A percentile compares a stretch with the other conserved stretches of the same genome.
Evolutionary conservation across 2,329 filamentous ascomycete species (phyloP).

Genomic region (Diaporthe helianthi): DNA sequence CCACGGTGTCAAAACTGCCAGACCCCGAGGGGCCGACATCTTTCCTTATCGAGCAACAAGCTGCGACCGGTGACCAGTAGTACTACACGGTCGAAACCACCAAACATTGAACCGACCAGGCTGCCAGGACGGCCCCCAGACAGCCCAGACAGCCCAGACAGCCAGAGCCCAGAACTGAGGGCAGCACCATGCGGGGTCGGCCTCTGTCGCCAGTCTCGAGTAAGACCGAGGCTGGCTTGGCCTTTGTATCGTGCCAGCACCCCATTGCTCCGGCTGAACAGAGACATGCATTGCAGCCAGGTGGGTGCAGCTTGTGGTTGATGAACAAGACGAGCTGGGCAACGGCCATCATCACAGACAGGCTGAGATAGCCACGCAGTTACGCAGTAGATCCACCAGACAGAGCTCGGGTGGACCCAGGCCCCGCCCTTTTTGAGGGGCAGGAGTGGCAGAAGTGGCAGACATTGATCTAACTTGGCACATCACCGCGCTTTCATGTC

Average conservation of each 20-base stretch:
- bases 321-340: neutral
- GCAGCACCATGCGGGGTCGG: slow-evolving; percentile 15
- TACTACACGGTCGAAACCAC: slow-evolving; percentile 20
- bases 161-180: neutral
- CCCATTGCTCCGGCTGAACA: slow-evolving; percentile 17
- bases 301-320: neutral
- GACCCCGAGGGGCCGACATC: slow-evolving; percentile 28
- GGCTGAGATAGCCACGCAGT: too few relatives aligned
- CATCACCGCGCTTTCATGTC: slow-evolving; percentile 5
- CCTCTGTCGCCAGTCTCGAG: neutral
- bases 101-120: neutral
- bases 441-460: neutral
- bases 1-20: slow-evolving; percentile 6
- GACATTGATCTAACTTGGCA: too few relatives aligned
- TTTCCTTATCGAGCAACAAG: slow-evolving; percentile 20
- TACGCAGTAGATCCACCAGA: neutral
- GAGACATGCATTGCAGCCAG: slow-evolving; percentile 20
- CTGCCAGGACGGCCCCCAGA: too few relatives aligned
- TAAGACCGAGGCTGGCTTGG: slow-evolving; percentile 21
- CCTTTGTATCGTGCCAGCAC: neutral
- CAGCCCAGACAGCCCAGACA: too few relatives aligned
- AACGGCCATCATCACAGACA: too few relatives aligned
- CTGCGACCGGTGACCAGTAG: slow-evolving; percentile 7
- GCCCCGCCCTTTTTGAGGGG: neutral
- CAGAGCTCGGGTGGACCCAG: slow-evolving; percentile 7